These are phyloP conservation scores for Lupinus albus DNA, from an alignment of 306 rosid genomes.

Conservation along the genomic window DNA sequence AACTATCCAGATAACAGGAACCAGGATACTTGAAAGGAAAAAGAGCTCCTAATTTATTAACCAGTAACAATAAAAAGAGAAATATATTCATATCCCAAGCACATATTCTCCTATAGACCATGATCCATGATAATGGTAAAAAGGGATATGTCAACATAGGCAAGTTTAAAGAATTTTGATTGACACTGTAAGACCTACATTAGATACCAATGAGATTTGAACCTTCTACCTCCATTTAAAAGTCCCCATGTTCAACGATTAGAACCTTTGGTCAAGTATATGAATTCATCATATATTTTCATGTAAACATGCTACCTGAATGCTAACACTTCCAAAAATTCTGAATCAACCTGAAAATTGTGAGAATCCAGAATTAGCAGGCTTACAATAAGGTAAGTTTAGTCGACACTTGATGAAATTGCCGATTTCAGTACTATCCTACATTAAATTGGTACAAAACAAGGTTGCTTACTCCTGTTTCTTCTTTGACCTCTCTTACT, in stretches of 20 bases:
- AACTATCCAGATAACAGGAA: background rate
- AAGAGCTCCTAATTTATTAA: background rate
- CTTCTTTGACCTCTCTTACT: conserved; percentile 81
- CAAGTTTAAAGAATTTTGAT: conserved; percentile 2
- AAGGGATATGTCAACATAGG: background rate
- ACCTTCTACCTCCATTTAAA: conserved; percentile 21
- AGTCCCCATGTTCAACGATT: conserved; percentile 25
- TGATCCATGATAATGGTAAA: conserved; percentile 10
- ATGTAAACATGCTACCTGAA: conserved; percentile 56
- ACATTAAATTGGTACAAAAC: conserved; percentile 11
- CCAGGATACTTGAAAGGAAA: conserved; percentile 16
- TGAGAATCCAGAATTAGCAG: conserved; percentile 33
- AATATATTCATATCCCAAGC: conserved; percentile 10
- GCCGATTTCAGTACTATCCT: background rate
- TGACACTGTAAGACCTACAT: conserved; percentile 8
- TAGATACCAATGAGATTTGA: conserved; percentile 1
- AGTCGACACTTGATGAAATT: background rate
- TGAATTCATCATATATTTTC: conserved; percentile 4
- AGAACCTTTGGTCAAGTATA: conserved; percentile 24
- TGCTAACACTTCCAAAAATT: conserved; percentile 71
- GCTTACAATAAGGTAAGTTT: conserved; percentile 22
- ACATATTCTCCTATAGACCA: conserved; percentile 13
- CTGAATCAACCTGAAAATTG: conserved; percentile 67
- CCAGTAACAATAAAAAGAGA: conserved; percentile 6
- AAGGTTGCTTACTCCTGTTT: conserved; percentile 70